Conservation (phyloP, 2,329 filamentous ascomycete genomes). For the Hymenoscyphus albidus region DNA sequence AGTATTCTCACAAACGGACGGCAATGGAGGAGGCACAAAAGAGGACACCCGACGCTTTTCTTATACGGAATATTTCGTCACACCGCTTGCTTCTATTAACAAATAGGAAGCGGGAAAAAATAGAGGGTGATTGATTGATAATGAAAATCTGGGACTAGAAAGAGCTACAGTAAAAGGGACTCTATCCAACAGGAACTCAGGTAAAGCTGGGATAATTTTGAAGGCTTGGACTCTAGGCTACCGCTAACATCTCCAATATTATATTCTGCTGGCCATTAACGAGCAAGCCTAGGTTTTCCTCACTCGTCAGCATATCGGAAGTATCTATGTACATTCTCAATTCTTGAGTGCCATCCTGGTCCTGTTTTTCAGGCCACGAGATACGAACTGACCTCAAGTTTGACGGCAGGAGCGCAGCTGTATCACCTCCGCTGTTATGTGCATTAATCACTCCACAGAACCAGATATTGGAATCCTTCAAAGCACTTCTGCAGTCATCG, state of each 20-base stretch:
- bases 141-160: constrained; percentile 24
- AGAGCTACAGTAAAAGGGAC: constrained; percentile 22
- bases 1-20: constrained; percentile 26
- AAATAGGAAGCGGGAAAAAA: constrained; percentile 7
- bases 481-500: constrained; percentile 24
- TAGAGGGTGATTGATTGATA: constrained; percentile 15
- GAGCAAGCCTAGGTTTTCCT: constrained; percentile 16
- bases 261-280: constrained; percentile 8
- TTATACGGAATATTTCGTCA: constrained; percentile 6
- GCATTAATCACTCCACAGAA: constrained; percentile 26
- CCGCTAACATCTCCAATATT: constrained; percentile 9
- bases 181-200: constrained; percentile 21
- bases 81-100: neutral
- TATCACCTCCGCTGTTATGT: constrained; percentile 29
- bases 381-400: neutral
- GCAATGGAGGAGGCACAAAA: constrained; percentile 11
- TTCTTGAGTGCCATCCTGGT: neutral
- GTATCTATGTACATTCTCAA: neutral
- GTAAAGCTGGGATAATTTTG: neutral
- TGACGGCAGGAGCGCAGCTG: constrained; percentile 18
- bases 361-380: neutral
- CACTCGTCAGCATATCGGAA: constrained; percentile 10
- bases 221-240: constrained; percentile 7
- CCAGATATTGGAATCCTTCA: constrained; percentile 20
- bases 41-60: constrained; percentile 12